Conservation (phyloP, 768 basidiomycete species). For the Galerina sulciceps region DNA sequence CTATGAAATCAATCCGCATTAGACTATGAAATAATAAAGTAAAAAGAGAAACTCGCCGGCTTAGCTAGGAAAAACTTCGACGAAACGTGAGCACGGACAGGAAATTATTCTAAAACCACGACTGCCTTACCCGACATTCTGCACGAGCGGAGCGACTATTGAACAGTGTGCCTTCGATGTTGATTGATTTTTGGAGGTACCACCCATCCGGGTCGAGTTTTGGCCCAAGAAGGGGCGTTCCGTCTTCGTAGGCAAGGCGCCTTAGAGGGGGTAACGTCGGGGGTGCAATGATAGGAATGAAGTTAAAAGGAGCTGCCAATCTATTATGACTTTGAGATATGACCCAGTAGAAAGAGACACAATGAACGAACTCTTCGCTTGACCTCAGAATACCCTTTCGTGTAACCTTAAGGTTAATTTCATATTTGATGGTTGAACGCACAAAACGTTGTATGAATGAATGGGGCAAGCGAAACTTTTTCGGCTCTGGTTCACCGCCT, state of each 20-base stretch:
- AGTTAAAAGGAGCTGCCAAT: conserved; percentile 32
- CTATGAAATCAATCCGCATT: conserved; percentile 20
- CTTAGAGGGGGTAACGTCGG: conserved; percentile 34
- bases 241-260: conserved; percentile 40
- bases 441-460: conserved; percentile 40
- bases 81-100: background rate
- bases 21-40: background rate
- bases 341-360: background rate
- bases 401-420: conserved; percentile 32
- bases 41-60: conserved; percentile 32
- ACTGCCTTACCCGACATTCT: conserved; percentile 34
- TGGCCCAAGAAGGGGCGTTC: conserved; percentile 38
- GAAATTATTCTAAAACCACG: background rate
- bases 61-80: conserved; percentile 41
- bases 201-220: conserved; percentile 45
- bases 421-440: conserved; percentile 38
- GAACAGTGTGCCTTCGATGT: conserved; percentile 33
- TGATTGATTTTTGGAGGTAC: conserved; percentile 30
- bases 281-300: conserved; percentile 36
- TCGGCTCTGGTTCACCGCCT: conserved; percentile 15
- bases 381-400: conserved; percentile 27
- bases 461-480: conserved; percentile 35
- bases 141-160: conserved; percentile 30
- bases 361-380: conserved; percentile 33
- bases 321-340: conserved; percentile 12